Evolutionary conservation across 495 filamentous ascomycete species (phyloP).

Genomic region (Aspergillus avenaceus): DNA sequence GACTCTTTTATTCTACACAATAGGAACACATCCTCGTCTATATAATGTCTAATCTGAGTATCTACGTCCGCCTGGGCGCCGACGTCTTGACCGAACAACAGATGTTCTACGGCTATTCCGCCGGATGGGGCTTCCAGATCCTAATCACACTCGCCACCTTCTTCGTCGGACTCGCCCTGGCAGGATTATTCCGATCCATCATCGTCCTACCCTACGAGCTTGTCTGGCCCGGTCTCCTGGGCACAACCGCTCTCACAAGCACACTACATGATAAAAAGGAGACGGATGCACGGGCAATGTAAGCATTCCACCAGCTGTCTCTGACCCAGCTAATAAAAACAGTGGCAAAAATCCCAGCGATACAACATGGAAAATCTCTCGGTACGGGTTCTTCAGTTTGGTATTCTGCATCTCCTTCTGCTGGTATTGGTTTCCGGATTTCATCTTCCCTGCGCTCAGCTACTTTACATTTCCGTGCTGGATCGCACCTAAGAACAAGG

Average conservation of each 20-base stretch:
- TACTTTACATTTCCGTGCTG: constrained; percentile 83
- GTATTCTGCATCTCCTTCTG: constrained; percentile 52
- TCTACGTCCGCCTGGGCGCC: constrained; percentile 55
- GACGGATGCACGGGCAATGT: constrained; percentile 10
- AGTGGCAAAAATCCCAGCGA: constrained; percentile 48
- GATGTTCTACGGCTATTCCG: constrained; percentile 59
- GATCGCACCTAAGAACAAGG: constrained; percentile 72
- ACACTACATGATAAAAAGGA: constrained; percentile 59
- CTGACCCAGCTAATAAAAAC: neutral
- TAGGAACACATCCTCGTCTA: constrained; percentile 65
- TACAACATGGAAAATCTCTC: constrained; percentile 73
- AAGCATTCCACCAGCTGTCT: constrained; percentile 25
- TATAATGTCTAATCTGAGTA: constrained; percentile 52
- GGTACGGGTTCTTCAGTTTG: constrained; percentile 73
- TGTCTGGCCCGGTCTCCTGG: constrained; percentile 82
- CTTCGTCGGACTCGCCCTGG: constrained; percentile 49
- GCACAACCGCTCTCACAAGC: constrained; percentile 75
- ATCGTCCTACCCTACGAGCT: constrained; percentile 76
- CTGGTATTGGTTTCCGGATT: constrained; percentile 81
- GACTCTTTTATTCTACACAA: neutral
- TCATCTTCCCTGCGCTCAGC: constrained; percentile 74
- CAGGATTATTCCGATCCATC: constrained; percentile 58
- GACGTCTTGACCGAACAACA: constrained; percentile 59
- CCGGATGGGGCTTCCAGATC: constrained; percentile 53
- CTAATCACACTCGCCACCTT: constrained; percentile 37